Evolutionary conservation across 495 filamentous ascomycete genomes (phyloP), one percentile per base, ranked within the genome.

Genomic region (Podospora pseudoanserina): DNA sequence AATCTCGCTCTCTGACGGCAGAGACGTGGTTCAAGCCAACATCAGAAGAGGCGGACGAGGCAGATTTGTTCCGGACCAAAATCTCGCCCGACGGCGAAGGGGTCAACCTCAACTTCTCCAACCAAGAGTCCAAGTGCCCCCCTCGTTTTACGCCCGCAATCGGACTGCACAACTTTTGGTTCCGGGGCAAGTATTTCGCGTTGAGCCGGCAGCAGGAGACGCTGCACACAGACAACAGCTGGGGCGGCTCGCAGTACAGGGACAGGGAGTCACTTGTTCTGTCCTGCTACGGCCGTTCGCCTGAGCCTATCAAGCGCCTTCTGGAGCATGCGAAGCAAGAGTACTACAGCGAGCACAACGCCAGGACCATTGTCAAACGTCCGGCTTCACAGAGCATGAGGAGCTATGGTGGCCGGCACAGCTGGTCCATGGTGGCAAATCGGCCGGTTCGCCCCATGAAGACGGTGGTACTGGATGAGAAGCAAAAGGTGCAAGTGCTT

Each of bases 391-490:
- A 68, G 6, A 66, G 77, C 72, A 67, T 73, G 34, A 72, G 79
- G 2, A 70, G 74, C 7, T 79, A 71, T 61, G 74, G 79, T 2
- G 75, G 76, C 2, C 74, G 83, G 1, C 79, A 80, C 68, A 78
- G 74, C 67, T 95, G 92, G 92, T 73, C 80, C 27, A 83, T 86
- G 67, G 89, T 89, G 26, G 89, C 90, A 66, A 84, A 86, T 49
- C 78, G 91, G n/a, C 86, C 90, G 0, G 88, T 90, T 0, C 81
- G 93, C 27, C 90, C 94, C 2, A 87, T 97, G 80, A 85, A 86
- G 3, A 97, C 94, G 0, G 94, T 97, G 0, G 88, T 95, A 2
- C 80, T 97, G 18, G 94, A 96, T 68, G 82, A 85, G 27, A 75
- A 81, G 39, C 87, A 92, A 76, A 97, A 97, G 79, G 75, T 87